Evolutionary conservation across 768 basidiomycete species (phyloP).

Genomic region (Ramaria rubella): DNA sequence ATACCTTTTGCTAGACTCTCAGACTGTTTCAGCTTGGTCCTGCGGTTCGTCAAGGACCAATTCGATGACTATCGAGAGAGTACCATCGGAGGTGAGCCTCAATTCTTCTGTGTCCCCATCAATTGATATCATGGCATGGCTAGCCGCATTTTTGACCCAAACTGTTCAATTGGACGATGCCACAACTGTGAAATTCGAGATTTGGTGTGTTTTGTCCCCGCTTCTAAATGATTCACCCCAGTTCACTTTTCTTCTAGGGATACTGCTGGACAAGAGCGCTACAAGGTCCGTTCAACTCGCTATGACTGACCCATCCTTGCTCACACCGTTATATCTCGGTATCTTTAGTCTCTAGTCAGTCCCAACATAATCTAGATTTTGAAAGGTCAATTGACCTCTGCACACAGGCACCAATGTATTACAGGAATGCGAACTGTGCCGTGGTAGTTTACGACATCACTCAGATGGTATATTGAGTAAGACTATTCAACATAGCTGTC

Average conservation of each 20-base stretch:
- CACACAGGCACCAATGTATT: constrained; percentile 86
- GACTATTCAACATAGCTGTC: neutral
- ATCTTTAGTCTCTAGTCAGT: constrained; percentile 48
- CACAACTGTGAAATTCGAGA: constrained; percentile 95
- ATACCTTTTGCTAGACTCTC: neutral
- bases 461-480: constrained; percentile 37
- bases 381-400: neutral
- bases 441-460: constrained; percentile 98
- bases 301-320: too few species aligned
- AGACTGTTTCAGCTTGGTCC: constrained; percentile 63
- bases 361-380: neutral
- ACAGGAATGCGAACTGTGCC: constrained; percentile 89
- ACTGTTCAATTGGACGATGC: constrained; percentile 87
- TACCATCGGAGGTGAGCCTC: constrained; percentile 74
- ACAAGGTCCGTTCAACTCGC: constrained; percentile 56
- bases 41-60: constrained; percentile 94
- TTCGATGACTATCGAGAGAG: constrained; percentile 95
- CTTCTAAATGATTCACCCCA: constrained; percentile 5
- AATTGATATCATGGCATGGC: constrained; percentile 18
- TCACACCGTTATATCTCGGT: too few species aligned
- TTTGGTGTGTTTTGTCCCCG: constrained; percentile 55
- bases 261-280: constrained; percentile 92
- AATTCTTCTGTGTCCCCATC: constrained; percentile 8
- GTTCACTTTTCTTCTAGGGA: constrained; percentile 49
- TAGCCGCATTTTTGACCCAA: constrained; percentile 98